Conservation (phyloP, 1,284 basidiomycete genomes). For the Sanghuangporus sanghuang region DNA sequence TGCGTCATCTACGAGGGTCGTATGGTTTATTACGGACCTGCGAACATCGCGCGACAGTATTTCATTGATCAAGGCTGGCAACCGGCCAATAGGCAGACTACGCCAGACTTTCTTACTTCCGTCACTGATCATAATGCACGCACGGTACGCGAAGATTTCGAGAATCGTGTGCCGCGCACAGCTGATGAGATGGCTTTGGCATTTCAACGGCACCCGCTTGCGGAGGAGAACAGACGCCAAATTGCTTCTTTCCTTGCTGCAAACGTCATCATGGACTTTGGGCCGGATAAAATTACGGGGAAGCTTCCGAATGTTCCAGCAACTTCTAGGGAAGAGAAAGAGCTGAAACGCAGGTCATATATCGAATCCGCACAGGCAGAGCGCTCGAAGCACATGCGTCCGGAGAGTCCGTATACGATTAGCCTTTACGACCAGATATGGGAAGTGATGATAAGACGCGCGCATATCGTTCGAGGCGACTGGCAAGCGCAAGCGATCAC, state of each 20-base stretch:
- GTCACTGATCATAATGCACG: constrained; percentile 63
- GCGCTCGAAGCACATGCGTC: constrained; percentile 15
- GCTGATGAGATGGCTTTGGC: constrained; percentile 52
- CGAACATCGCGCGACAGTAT: constrained; percentile 48
- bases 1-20: constrained; percentile 60
- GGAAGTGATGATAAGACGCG: constrained; percentile 30
- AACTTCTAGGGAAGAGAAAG: constrained; percentile 32
- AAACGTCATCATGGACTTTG: constrained; percentile 24
- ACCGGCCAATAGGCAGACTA: constrained; percentile 48
- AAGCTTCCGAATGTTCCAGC: not conserved
- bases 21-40: constrained; percentile 59
- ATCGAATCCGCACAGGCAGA: constrained; percentile 37
- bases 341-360: constrained; percentile 84
- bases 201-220: constrained; percentile 29
- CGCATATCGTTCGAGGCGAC: constrained; percentile 34
- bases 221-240: constrained; percentile 29
- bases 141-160: constrained; percentile 41
- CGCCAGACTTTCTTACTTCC: constrained; percentile 21
- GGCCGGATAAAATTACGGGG: not conserved
- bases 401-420: constrained; percentile 22
- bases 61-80: constrained; percentile 61
- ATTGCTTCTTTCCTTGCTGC: constrained; percentile 32
- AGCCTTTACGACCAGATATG: constrained; percentile 27
- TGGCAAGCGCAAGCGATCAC: constrained; percentile 35
- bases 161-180: constrained; percentile 48